A percentile compares a stretch with the other conserved stretches of the same genome.
Evolutionary conservation across 169 alveolate genomes (phyloP).

Genomic region (Plasmodium adleri): DNA sequence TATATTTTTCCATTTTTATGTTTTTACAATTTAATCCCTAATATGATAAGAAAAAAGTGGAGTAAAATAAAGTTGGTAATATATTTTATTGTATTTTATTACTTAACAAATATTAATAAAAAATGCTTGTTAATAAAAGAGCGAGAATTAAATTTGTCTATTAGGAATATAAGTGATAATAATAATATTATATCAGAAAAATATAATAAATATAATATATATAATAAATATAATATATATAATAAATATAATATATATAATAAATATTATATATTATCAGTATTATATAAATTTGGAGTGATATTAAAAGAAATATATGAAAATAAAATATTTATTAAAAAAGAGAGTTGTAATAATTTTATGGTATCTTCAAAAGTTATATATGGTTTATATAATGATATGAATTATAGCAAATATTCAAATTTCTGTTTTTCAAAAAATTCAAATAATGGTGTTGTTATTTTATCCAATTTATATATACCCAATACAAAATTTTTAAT

Average conservation of each 20-base stretch:
- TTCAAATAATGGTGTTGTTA: constrained; percentile 24
- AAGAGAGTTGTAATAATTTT: neutral
- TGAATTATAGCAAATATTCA: constrained; percentile 11
- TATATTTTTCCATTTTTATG: neutral
- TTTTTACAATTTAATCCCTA: neutral
- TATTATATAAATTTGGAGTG: neutral
- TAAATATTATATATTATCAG: neutral
- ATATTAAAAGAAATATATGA: neutral
- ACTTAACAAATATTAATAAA: neutral
- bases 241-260: neutral
- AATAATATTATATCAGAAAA: neutral
- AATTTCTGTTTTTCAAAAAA: constrained; percentile 34
- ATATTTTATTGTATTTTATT: constrained; percentile 2
- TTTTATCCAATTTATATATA: constrained; percentile 6
- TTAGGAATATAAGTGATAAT: neutral
- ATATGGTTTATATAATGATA: constrained; percentile 59
- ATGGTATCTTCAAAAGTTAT: constrained; percentile 54
- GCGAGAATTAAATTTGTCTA: neutral
- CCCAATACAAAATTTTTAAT: constrained; percentile 42
- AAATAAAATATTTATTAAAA: neutral
- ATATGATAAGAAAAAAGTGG: neutral
- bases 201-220: constrained; percentile 1
- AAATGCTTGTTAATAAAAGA: neutral
- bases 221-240: too few relatives aligned
- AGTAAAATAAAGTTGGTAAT: neutral